Conservation (phyloP, 257 asterid species). For the Solanum virginianum region DNA sequence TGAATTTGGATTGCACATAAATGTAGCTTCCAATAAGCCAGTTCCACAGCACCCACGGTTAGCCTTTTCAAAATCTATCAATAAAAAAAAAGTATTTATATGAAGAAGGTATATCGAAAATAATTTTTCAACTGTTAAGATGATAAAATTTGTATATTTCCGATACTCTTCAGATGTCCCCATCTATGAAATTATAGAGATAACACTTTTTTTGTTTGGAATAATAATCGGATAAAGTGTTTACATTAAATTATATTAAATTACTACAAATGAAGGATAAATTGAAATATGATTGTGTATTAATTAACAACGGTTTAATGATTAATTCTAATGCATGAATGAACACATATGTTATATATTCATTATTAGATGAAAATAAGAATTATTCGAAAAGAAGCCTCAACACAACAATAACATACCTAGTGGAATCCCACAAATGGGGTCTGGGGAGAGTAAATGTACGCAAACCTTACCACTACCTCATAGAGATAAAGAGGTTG, state of each 20-base stretch:
- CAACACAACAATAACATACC: not conserved
- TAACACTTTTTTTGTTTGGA: too few species aligned
- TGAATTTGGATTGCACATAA: constrained; percentile 37
- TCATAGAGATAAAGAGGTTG: too few species aligned
- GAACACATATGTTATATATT: not conserved
- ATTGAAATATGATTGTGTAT: not conserved
- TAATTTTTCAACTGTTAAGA: not conserved
- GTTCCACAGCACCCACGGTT: constrained; percentile 74
- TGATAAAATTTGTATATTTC: not conserved
- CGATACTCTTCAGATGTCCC: not conserved
- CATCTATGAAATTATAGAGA: not conserved
- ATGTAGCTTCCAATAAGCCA: constrained; percentile 44
- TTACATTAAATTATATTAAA: not conserved
- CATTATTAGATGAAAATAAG: not conserved
- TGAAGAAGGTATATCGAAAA: not conserved
- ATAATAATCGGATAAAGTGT: not conserved
- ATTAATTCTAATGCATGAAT: not conserved
- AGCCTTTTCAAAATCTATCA: constrained; percentile 47
- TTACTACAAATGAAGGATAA: not conserved
- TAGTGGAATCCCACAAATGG: too few species aligned
- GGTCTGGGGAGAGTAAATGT: too few species aligned
- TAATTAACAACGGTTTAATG: not conserved
- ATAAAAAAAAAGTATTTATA: not conserved
- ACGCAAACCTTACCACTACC: too few species aligned
- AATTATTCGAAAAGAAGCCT: not conserved